Conservation (phyloP, 2,329 filamentous ascomycete genomes). For the Cordyceps militaris region DNA sequence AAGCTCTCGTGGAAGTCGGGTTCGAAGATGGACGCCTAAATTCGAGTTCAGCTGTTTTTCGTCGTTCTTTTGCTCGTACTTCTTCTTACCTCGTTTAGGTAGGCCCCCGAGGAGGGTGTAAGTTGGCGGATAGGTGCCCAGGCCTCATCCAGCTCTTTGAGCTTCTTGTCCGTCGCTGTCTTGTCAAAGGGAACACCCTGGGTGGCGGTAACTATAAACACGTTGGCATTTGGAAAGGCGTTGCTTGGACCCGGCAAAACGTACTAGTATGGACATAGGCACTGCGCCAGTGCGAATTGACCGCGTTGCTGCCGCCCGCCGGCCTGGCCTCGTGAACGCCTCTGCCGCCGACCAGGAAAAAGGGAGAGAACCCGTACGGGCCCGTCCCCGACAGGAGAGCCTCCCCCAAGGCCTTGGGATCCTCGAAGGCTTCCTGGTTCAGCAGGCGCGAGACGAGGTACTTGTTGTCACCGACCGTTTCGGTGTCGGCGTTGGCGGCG, state of each 20-base stretch:
- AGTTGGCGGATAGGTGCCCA: conserved; percentile 33
- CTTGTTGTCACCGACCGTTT: conserved; percentile 27
- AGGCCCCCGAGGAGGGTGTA: conserved; percentile 34
- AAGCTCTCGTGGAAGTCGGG: conserved; percentile 33
- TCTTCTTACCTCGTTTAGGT: conserved; percentile 36
- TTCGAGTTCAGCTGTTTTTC: not conserved
- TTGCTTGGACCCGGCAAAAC: not conserved
- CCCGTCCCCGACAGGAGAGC: conserved; percentile 30
- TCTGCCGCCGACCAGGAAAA: conserved; percentile 37
- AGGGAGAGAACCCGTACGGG: conserved; percentile 23
- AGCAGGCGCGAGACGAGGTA: conserved; percentile 40
- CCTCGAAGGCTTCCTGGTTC: conserved; percentile 28
- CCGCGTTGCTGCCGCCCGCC: conserved; percentile 36
- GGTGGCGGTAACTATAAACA: conserved; percentile 20
- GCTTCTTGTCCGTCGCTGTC: conserved; percentile 22
- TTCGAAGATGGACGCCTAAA: conserved; percentile 32
- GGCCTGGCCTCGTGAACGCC: conserved; percentile 37
- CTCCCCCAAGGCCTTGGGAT: conserved; percentile 27
- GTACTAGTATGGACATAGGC: conserved; percentile 31
- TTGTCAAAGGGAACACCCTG: conserved; percentile 27
- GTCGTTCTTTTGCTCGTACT: not conserved
- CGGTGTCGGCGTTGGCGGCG: conserved; percentile 28
- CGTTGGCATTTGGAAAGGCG: not conserved
- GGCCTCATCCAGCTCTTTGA: conserved; percentile 20
- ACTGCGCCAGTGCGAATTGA: conserved; percentile 41